phyloP scores from a whole-genome alignment of 2,329 filamentous ascomycete species.

The Fusarium anguioides region DNA sequence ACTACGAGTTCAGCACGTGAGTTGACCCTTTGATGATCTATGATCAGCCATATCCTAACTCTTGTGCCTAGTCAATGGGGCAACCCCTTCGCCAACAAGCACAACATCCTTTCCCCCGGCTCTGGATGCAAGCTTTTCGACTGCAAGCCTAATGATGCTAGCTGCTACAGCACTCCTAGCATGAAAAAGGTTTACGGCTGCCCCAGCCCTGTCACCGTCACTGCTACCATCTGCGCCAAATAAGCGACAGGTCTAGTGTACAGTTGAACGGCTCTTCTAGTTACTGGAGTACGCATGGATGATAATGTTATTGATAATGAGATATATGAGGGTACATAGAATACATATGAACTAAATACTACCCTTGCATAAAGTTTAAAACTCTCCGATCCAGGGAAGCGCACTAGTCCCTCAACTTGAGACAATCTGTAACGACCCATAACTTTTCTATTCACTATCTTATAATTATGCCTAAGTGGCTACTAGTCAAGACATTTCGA shows the following conservation, averaged over 20 bases:
- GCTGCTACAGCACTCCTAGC: constrained; percentile 56
- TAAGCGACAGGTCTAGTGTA: constrained; percentile 3
- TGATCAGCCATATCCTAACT: fast-evolving
- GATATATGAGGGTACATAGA: too few species aligned
- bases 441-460: too few species aligned
- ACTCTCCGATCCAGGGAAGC: too few species aligned
- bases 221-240: constrained; percentile 46
- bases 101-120: constrained; percentile 53
- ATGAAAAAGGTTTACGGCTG: constrained; percentile 55
- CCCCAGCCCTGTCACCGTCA: constrained; percentile 54
- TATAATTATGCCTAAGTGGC: too few species aligned
- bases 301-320: too few species aligned
- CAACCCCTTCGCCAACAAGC: constrained; percentile 54
- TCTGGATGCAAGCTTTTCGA: constrained; percentile 53
- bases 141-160: constrained; percentile 51
- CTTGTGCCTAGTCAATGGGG: constrained; percentile 33
- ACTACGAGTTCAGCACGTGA: constrained; percentile 55
- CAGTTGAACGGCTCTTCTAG: too few species aligned
- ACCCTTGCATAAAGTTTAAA: too few species aligned
- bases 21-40: neutral
- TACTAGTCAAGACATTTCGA: too few species aligned
- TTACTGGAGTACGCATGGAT: too few species aligned
- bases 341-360: too few species aligned
- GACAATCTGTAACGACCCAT: too few species aligned
- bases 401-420: too few species aligned